A percentile compares a stretch with the other conserved stretches of the same genome.
Conservation (phyloP, 306 rosid species). For the Dryas octopetala region DNA sequence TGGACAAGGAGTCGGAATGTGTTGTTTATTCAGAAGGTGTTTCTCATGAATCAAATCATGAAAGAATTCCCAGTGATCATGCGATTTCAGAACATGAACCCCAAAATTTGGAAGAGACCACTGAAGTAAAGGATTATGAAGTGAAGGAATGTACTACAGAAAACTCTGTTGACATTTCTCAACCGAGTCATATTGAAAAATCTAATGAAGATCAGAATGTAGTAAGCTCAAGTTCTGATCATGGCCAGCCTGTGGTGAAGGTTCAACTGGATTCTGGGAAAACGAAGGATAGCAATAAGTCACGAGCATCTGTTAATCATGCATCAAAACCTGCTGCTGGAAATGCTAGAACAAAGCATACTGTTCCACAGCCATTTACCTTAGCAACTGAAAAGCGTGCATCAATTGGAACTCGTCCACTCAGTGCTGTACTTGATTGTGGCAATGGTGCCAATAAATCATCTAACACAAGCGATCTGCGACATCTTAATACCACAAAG, state of each 20-base stretch:
- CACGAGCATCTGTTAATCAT: constrained; percentile 45
- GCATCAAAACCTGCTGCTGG: constrained; percentile 51
- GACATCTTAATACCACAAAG: constrained; percentile 49
- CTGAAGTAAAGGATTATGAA: constrained; percentile 73
- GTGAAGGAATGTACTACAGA: constrained; percentile 97
- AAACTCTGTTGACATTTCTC: constrained; percentile 48
- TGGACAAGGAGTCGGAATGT: constrained; percentile 83
- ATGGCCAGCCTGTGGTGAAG: constrained; percentile 36
- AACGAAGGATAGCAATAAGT: constrained; percentile 45
- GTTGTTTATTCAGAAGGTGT: constrained; percentile 59
- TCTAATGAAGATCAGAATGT: constrained; percentile 37
- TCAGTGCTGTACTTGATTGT: constrained; percentile 39
- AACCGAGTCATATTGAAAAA: constrained; percentile 32
- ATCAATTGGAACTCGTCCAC: constrained; percentile 47
- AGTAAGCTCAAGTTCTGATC: constrained; percentile 39
- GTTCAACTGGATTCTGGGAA: constrained; percentile 37
- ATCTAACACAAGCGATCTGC: constrained; percentile 39
- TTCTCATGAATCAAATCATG: constrained; percentile 53
- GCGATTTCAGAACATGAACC: constrained; percentile 52
- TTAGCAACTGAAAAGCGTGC: constrained; percentile 98
- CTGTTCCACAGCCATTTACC: constrained; percentile 91
- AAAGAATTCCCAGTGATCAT: constrained; percentile 40
- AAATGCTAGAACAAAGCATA: constrained; percentile 60
- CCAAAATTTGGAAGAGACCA: constrained; percentile 71
- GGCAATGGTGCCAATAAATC: constrained; percentile 37